phyloP scores from a whole-genome alignment of 345 rosid genomes.

The Hibiscus mutabilis region DNA sequence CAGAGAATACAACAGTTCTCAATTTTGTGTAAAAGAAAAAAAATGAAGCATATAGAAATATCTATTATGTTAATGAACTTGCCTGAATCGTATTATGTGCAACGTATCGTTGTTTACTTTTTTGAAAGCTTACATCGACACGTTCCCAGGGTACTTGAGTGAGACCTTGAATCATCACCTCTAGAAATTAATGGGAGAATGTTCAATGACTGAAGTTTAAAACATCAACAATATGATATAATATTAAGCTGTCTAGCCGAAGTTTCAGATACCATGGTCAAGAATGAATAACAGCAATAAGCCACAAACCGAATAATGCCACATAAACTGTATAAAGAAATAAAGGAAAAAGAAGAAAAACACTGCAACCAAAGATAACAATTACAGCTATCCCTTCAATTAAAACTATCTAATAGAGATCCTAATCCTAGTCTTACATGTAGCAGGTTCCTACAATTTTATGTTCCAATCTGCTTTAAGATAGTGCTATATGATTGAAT shows the following conservation, averaged over 20 bases:
- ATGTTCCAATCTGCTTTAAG: background rate
- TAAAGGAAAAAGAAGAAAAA: background rate
- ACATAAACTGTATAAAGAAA: background rate
- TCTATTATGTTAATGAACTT: slow-evolving; percentile 23
- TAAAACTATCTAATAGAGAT: background rate
- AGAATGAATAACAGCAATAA: background rate
- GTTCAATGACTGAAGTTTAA: background rate
- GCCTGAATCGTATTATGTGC: slow-evolving; percentile 93
- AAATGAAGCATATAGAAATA: background rate
- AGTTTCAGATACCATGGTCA: background rate
- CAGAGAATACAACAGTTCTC: background rate
- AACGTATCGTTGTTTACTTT: slow-evolving; percentile 64
- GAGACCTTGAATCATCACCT: slow-evolving; percentile 83
- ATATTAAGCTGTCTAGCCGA: background rate
- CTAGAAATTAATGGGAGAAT: slow-evolving; percentile 26
- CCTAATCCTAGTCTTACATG: background rate
- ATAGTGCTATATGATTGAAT: background rate
- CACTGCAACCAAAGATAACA: background rate
- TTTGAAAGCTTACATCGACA: slow-evolving; percentile 83
- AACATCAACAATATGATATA: background rate
- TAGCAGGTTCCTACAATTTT: background rate
- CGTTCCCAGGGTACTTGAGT: slow-evolving; percentile 83
- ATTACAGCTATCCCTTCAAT: background rate
- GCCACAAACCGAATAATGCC: background rate
- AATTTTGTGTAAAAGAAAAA: background rate